A percentile compares a stretch with the other conserved stretches of the same genome.
Conservation (phyloP, 208 protist genomes). For the Naegleria fowleri region DNA sequence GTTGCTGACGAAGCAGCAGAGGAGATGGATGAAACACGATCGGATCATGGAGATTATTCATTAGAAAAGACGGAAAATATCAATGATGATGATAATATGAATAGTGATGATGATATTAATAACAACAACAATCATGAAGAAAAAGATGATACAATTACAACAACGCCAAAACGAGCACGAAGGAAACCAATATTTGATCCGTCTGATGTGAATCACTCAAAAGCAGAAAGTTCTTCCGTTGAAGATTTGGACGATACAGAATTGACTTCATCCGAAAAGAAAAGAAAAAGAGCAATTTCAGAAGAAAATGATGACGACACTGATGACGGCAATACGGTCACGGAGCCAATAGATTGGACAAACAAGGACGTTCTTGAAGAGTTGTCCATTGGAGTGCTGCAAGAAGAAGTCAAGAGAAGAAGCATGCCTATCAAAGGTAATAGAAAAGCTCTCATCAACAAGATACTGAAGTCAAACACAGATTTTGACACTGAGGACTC, state of each 20-base stretch:
- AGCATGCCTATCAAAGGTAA: not conserved
- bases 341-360: not conserved
- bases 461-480: not conserved
- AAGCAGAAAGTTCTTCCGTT: not conserved
- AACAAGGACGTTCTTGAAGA: not conserved
- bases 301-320: not conserved
- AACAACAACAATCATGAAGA: not conserved
- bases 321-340: not conserved
- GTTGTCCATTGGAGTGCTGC: not conserved
- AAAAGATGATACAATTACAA: not conserved
- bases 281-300: not conserved
- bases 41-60: too few species aligned
- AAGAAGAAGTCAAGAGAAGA: not conserved
- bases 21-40: too few species aligned
- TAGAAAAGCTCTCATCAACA: not conserved
- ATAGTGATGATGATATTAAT: too few species aligned
- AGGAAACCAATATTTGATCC: not conserved
- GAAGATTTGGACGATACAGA: too few species aligned
- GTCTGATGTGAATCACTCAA: not conserved
- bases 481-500: not conserved
- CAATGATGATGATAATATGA: too few species aligned
- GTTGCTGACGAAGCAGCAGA: too few species aligned
- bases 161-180: not conserved
- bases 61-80: too few species aligned
- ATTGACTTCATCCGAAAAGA: not conserved